Evolutionary conservation across 1,139 yeast species (phyloP), one percentile per base, ranked within the genome.

Genomic region (Lodderomyces jiufengensis): DNA sequence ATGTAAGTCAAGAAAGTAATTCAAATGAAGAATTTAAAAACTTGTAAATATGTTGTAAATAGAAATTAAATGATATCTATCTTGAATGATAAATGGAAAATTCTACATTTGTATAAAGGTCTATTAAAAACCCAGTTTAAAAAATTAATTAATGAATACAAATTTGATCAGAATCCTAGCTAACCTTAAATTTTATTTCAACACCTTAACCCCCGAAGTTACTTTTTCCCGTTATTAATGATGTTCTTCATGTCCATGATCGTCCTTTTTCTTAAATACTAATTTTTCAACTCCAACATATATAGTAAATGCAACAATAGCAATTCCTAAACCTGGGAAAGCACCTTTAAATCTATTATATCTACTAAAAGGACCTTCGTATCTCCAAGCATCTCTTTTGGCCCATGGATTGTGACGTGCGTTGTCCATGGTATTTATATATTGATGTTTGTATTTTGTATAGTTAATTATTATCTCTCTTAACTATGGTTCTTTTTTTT

Each of bases 371-470:
- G 80, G 85, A 42, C 94, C 95, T 52, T 80, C 82, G 61, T 78
- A 83, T 70, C 95, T 80, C 95, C 95, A 86, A 37, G 95, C 95
- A 59, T 86, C 95, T 73, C 95, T 83, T 51, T 66, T 68, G 36
- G 73, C 75, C 76, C 76, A 70, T 38, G 74, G 75, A 51, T 69
- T 68, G 24, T 38, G 41, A 12, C 24, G 31, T 35, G 42, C 44
- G 18, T 27, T 11, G 3, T 14, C 35, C 35, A 32, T 32, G 26
- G 11, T 24, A 5, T 24, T 11, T 9, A 5, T 5, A 4, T 20
- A 11, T 28, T 9, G 16, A 11, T 28, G 9, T n/a, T n/a, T n/a
- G n/a, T n/a, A 18, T 18, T 18, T 18, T 18, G 20, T 5, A 18
- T 18, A 7, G 20, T 18, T 18, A 5, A 18, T 5, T 18, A 5